These are phyloP conservation scores for Neofusicoccum kwambonambiense DNA, from an alignment of 2,329 filamentous ascomycete genomes.

Conservation along the genomic window DNA sequence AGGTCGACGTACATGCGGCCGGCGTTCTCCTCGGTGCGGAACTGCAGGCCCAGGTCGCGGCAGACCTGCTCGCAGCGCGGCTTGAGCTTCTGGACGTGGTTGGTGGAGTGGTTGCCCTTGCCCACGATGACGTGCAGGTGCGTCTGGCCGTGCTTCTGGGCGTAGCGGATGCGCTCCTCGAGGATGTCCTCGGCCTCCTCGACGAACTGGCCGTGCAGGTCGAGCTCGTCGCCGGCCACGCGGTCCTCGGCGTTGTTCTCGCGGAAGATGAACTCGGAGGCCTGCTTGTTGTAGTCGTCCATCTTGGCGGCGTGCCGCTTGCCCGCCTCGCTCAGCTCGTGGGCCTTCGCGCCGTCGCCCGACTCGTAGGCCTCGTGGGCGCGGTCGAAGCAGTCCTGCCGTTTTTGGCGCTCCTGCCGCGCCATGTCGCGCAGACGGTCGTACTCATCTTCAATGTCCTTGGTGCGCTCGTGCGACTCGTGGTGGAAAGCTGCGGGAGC, in stretches of 20 bases:
- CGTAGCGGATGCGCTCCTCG: slow-evolving; percentile 78
- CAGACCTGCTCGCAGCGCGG: slow-evolving; percentile 90
- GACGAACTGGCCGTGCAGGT: slow-evolving; percentile 91
- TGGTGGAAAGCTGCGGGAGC: slow-evolving; percentile 67
- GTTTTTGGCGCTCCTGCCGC: slow-evolving; percentile 75
- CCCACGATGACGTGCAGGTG: slow-evolving; percentile 95
- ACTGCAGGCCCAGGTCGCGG: slow-evolving; percentile 77
- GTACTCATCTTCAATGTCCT: slow-evolving; percentile 78
- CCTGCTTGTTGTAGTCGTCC: slow-evolving; percentile 86
- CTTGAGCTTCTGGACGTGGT: slow-evolving; percentile 90
- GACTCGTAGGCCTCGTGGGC: slow-evolving; percentile 73
- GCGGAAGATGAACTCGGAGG: slow-evolving; percentile 90
- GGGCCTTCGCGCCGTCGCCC: slow-evolving; percentile 81
- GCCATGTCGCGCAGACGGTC: slow-evolving; percentile 85
- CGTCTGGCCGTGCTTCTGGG: slow-evolving; percentile 68
- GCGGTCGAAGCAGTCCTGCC: slow-evolving; percentile 70
- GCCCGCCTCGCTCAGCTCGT: slow-evolving; percentile 79
- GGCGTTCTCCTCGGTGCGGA: slow-evolving; percentile 81
- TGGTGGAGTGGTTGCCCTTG: slow-evolving; percentile 82
- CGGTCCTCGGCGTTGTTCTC: slow-evolving; percentile 83
- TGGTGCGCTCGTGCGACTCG: slow-evolving; percentile 44
- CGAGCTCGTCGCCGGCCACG: slow-evolving; percentile 78
- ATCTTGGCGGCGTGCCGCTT: slow-evolving; percentile 81
- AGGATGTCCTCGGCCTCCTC: slow-evolving; percentile 93
- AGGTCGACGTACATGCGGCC: slow-evolving; percentile 88